A percentile compares a stretch with the other conserved stretches of the same genome.
These are phyloP conservation scores for Exsudoporus floridanus DNA, from an alignment of 1,284 basidiomycete species.

Conservation along the genomic window DNA sequence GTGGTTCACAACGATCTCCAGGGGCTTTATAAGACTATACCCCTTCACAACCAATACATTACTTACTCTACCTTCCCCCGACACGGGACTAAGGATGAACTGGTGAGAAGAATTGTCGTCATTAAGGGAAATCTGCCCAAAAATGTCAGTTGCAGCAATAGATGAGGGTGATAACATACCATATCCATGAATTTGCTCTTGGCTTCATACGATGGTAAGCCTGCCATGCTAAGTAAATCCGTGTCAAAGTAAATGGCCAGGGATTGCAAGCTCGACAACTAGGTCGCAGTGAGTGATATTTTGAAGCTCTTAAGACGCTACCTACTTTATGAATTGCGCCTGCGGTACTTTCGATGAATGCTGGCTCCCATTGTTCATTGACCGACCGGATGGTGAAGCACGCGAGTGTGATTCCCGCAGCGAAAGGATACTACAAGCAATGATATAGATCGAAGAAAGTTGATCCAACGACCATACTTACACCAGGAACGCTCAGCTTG, in stretches of 20 bases:
- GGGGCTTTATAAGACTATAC: slow-evolving; percentile 5
- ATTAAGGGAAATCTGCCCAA: slow-evolving; percentile 62
- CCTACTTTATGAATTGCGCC: slow-evolving; percentile 88
- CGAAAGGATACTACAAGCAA: slow-evolving; percentile 81
- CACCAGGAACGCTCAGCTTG: slow-evolving; percentile 88
- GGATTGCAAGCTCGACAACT: slow-evolving; percentile 87
- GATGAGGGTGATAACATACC: slow-evolving; percentile 40
- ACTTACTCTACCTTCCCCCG: slow-evolving; percentile 86
- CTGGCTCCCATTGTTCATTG: slow-evolving; percentile 88
- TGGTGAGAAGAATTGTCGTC: slow-evolving; percentile 71
- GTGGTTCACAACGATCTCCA: slow-evolving; percentile 81
- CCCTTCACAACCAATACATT: not conserved
- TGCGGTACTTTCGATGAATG: slow-evolving; percentile 90
- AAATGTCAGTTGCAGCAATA: slow-evolving; percentile 5
- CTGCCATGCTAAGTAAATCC: slow-evolving; percentile 81
- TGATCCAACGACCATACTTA: slow-evolving; percentile 38
- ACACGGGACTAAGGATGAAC: slow-evolving; percentile 94
- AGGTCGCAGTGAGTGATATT: slow-evolving; percentile 12
- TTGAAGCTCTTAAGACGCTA: not conserved
- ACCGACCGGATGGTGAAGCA: slow-evolving; percentile 95
- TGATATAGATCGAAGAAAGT: not conserved
- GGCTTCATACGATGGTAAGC: slow-evolving; percentile 65
- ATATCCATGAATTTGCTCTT: slow-evolving; percentile 78
- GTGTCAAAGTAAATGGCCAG: slow-evolving; percentile 97
- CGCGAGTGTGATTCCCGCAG: slow-evolving; percentile 89